Evolutionary conservation across 768 basidiomycete genomes (phyloP).

Genomic region (Tremella yokohamensis): DNA sequence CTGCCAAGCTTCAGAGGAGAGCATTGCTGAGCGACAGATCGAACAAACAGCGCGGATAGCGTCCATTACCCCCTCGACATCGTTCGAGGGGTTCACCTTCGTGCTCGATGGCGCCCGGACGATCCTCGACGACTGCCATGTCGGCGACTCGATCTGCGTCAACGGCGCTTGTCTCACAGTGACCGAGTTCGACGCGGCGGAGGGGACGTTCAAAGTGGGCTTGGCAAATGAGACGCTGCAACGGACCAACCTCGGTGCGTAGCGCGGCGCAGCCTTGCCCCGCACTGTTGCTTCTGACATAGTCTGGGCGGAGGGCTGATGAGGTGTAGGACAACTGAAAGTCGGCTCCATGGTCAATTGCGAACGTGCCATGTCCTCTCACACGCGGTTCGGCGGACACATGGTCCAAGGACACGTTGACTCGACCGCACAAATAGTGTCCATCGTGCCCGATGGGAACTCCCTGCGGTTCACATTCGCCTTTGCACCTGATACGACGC

Average conservation of each 20-base stretch:
- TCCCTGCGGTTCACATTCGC: conserved; percentile 81
- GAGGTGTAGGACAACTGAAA: conserved; percentile 63
- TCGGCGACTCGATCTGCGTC: conserved; percentile 75
- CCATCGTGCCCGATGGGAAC: conserved; percentile 70
- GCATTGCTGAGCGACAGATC: conserved; percentile 58
- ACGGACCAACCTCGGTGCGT: conserved; percentile 81
- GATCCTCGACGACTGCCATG: conserved; percentile 80
- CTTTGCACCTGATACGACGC: conserved; percentile 58
- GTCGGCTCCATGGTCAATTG: conserved; percentile 81
- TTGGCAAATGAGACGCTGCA: conserved; percentile 91
- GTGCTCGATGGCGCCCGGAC: conserved; percentile 67
- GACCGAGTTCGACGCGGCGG: conserved; percentile 61
- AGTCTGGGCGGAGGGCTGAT: neutral
- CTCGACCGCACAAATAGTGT: conserved; percentile 71
- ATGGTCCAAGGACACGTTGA: conserved; percentile 99
- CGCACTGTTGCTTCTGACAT: neutral
- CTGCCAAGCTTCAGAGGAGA: neutral
- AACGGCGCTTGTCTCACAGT: conserved; percentile 82
- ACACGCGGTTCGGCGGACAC: conserved; percentile 91
- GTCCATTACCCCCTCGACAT: conserved; percentile 56
- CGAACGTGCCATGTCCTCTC: conserved; percentile 90
- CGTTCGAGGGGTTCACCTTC: conserved; percentile 67
- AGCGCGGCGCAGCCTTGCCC: neutral
- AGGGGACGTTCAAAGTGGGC: conserved; percentile 86
- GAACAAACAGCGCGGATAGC: conserved; percentile 81